Evolutionary conservation across 1,284 basidiomycete species (phyloP).

Genomic region (Cutaneotrichosporon sp.): DNA sequence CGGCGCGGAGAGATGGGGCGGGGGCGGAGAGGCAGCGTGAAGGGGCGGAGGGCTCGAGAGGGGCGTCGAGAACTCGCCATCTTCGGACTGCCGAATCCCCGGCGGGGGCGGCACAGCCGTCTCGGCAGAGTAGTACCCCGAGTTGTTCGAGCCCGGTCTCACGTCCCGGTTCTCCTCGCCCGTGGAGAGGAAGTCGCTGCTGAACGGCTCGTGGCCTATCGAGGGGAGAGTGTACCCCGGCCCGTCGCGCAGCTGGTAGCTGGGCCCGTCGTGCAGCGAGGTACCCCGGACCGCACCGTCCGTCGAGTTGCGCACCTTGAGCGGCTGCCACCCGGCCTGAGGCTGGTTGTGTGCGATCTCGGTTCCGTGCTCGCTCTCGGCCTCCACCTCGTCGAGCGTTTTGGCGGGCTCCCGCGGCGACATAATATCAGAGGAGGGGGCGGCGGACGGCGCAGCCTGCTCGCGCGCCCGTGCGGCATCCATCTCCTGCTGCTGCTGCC

Average conservation of each 20-base stretch:
- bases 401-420: neutral
- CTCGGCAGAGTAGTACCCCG: slow-evolving; percentile 17
- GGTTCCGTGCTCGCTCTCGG: neutral
- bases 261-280: slow-evolving; percentile 9
- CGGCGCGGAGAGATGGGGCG: neutral
- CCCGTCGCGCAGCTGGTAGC: slow-evolving; percentile 7
- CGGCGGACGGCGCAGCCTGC: slow-evolving; percentile 5
- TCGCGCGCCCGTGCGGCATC: slow-evolving; percentile 28
- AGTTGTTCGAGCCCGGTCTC: slow-evolving; percentile 5
- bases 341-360: slow-evolving; percentile 1
- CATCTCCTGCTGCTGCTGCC: slow-evolving; percentile 44
- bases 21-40: neutral
- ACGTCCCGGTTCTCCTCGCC: slow-evolving; percentile 3
- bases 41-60: neutral
- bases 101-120: neutral
- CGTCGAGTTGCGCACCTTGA: slow-evolving; percentile 7
- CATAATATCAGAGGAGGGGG: neutral
- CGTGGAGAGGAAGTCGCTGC: neutral
- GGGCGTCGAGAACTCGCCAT: slow-evolving; percentile 1
- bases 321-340: slow-evolving; percentile 16
- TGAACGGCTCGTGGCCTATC: slow-evolving; percentile 12
- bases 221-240: slow-evolving; percentile 8
- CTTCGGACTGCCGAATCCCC: neutral
- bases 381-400: neutral
- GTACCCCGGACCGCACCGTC: slow-evolving; percentile 1